These are phyloP conservation scores for Lithohypha guttulata DNA, from an alignment of 2,329 filamentous ascomycete genomes.

Conservation along the genomic window DNA sequence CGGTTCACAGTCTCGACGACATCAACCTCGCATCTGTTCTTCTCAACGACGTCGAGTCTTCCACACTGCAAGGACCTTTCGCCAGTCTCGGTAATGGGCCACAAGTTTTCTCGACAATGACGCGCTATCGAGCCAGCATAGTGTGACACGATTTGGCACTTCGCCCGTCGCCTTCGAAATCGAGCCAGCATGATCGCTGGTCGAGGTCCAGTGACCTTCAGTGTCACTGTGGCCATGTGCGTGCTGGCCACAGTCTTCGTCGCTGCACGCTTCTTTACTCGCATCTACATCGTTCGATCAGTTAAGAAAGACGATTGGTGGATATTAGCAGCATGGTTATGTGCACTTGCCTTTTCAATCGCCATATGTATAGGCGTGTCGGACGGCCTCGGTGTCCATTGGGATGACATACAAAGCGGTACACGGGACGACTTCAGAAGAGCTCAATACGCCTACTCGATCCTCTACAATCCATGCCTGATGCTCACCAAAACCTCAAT, in stretches of 20 bases:
- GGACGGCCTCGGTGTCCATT: slow-evolving; percentile 35
- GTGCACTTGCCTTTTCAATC: slow-evolving; percentile 38
- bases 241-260: slow-evolving; percentile 65
- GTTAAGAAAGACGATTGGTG: slow-evolving; percentile 69
- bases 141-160: no score
- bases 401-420: slow-evolving; percentile 26
- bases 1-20: no score
- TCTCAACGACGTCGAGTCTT: no score
- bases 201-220: slow-evolving; percentile 30
- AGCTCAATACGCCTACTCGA: slow-evolving; percentile 49
- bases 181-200: slow-evolving; percentile 15
- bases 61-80: no score
- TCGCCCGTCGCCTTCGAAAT: no score
- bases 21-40: no score
- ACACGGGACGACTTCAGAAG: slow-evolving; percentile 30
- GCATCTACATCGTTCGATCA: slow-evolving; percentile 60
- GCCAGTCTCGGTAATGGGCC: no score
- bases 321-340: slow-evolving; percentile 67
- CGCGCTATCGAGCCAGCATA: no score
- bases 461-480: slow-evolving; percentile 39
- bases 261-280: slow-evolving; percentile 59
- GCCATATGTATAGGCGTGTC: slow-evolving; percentile 35
- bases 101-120: no score
- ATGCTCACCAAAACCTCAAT: slow-evolving; percentile 72
- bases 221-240: slow-evolving; percentile 40